These are phyloP conservation scores for Thalassiosira mediterranea DNA, from an alignment of 352 stramenopile species.

Conservation along the genomic window DNA sequence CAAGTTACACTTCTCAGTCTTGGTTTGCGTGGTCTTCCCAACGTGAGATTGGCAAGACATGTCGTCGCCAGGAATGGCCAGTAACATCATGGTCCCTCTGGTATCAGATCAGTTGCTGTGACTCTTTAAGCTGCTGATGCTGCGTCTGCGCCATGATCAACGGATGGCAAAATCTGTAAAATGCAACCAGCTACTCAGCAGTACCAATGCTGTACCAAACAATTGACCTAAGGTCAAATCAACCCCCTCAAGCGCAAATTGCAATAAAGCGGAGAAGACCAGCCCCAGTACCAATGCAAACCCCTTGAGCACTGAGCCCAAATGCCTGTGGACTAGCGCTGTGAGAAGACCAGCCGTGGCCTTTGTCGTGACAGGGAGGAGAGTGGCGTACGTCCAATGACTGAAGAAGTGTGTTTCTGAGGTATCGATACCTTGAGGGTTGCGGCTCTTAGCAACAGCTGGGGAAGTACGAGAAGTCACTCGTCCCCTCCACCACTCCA, in stretches of 20 bases:
- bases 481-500: no score
- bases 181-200: conserved; percentile 61
- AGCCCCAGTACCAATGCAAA: conserved; percentile 85
- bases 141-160: no score
- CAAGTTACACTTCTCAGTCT: no score
- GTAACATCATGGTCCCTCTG: no score
- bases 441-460: conserved; percentile 63
- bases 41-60: no score
- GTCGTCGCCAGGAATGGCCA: no score
- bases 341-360: conserved; percentile 76
- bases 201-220: conserved; percentile 51
- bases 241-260: no score
- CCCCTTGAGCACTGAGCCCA: conserved; percentile 77
- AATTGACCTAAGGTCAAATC: conserved; percentile 54
- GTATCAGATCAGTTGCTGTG: no score
- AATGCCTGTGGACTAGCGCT: conserved; percentile 83
- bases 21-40: no score
- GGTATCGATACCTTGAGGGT: conserved; percentile 57
- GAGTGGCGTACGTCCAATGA: conserved; percentile 65
- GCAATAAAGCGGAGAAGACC: conserved; percentile 70
- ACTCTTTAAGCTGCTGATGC: no score
- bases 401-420: conserved; percentile 69
- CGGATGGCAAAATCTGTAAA: no score
- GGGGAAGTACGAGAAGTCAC: no score
- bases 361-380: conserved; percentile 79